A percentile compares a stretch with the other conserved stretches of the same genome.
Conservation (phyloP, 768 basidiomycete species). For the Psilocybe sp. region DNA sequence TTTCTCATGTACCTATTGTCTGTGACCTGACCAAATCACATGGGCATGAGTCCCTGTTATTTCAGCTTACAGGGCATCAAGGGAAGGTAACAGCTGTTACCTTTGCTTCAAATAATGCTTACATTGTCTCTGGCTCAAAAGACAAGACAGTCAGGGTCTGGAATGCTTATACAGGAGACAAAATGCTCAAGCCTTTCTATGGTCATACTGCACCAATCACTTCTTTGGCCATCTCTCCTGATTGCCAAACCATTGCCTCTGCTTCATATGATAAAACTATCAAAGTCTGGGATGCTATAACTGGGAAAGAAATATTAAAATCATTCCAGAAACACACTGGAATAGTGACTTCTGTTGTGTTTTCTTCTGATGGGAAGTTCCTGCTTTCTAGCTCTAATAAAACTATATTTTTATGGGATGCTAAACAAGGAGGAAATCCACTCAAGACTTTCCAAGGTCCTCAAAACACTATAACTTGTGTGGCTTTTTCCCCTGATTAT, state of each 20-base stretch:
- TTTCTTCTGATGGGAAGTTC: background rate
- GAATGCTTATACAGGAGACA: constrained; percentile 19
- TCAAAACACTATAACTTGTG: background rate
- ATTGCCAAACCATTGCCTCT: background rate
- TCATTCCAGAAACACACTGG: background rate
- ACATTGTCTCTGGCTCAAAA: constrained; percentile 37
- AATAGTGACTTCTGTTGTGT: background rate
- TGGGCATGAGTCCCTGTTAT: too few relatives aligned
- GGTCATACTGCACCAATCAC: background rate
- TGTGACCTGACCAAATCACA: too few relatives aligned
- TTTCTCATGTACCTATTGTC: too few relatives aligned
- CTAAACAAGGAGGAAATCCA: background rate
- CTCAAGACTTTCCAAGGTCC: background rate
- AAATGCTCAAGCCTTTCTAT: background rate
- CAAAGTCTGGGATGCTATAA: background rate
- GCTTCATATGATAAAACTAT: background rate
- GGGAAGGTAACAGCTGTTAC: constrained; percentile 29
- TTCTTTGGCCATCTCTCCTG: background rate
- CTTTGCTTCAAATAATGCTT: constrained; percentile 1
- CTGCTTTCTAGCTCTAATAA: background rate
- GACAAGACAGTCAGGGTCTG: constrained; percentile 45
- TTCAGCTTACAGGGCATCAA: too few relatives aligned
- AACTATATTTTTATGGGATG: background rate
- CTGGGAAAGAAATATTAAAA: background rate
- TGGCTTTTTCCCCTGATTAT: background rate